Percentiles rank a stretch among this genome's conserved stretches.
Conservation (phyloP, 2,329 filamentous ascomycete species). For the Ophiognomonia clavigignenti-juglandacearum region DNA sequence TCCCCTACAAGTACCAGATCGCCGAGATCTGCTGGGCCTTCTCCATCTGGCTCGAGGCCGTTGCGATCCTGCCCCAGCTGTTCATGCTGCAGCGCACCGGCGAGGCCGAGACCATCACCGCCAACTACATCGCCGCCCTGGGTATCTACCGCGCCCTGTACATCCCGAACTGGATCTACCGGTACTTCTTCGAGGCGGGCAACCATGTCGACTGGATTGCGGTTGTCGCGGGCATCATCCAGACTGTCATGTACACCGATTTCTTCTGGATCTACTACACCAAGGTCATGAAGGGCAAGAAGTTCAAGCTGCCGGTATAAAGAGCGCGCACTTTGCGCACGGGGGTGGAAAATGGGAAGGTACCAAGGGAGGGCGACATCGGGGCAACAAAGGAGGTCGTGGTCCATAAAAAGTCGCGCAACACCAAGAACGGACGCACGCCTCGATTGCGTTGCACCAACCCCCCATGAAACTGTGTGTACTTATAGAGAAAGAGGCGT, state of each 20-base stretch:
- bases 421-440: no score
- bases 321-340: slow-evolving; percentile 19
- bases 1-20: slow-evolving; percentile 78
- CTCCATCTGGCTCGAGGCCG: slow-evolving; percentile 95
- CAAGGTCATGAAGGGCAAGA: slow-evolving; percentile 86
- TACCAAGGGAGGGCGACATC: background rate
- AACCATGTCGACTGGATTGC: slow-evolving; percentile 81
- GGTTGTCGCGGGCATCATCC: slow-evolving; percentile 81
- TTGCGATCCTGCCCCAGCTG: slow-evolving; percentile 93
- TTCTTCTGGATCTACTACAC: slow-evolving; percentile 99
- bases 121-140: slow-evolving; percentile 92
- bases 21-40: slow-evolving; percentile 95
- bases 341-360: no score
- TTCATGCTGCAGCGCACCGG: slow-evolving; percentile 98
- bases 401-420: no score
- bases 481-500: no score
- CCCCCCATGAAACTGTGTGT: no score
- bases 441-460: no score
- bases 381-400: no score
- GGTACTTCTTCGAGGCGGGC: slow-evolving; percentile 70
- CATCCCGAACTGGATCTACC: slow-evolving; percentile 97
- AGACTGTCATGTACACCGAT: slow-evolving; percentile 95
- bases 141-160: slow-evolving; percentile 90
- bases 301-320: slow-evolving; percentile 79
- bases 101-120: slow-evolving; percentile 98